A percentile compares a stretch with the other conserved stretches of the same genome.
phyloP scores from a whole-genome alignment of 768 basidiomycete genomes.

The Chalciporus pseudorubinellus region DNA sequence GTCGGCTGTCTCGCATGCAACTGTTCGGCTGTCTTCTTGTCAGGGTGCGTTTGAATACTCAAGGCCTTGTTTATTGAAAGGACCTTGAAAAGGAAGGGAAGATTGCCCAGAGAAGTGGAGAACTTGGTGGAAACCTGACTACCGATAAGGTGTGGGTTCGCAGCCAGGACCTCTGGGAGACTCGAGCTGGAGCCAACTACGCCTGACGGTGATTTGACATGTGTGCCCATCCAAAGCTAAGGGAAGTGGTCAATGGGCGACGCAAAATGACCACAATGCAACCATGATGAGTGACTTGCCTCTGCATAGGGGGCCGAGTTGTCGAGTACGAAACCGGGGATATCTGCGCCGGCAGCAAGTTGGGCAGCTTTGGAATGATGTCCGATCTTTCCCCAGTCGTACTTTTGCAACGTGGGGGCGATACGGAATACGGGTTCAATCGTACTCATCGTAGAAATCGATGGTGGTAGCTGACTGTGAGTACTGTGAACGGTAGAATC shows the following conservation, averaged over 20 bases:
- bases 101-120: constrained; percentile 56
- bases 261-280: background rate
- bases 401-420: constrained; percentile 79
- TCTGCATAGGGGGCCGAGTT: constrained; percentile 86
- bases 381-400: constrained; percentile 95
- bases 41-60: constrained; percentile 90
- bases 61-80: constrained; percentile 86
- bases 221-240: constrained; percentile 99
- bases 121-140: constrained; percentile 52
- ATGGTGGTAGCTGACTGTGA: background rate
- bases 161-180: constrained; percentile 60
- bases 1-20: constrained; percentile 69
- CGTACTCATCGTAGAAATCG: constrained; percentile 19
- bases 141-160: constrained; percentile 70
- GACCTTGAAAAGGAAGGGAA: constrained; percentile 92
- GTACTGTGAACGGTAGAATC: no score
- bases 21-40: constrained; percentile 74
- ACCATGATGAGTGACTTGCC: constrained; percentile 45
- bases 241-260: constrained; percentile 3
- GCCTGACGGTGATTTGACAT: constrained; percentile 68
- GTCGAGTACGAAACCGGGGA: constrained; percentile 67
- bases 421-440: constrained; percentile 67
- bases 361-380: constrained; percentile 82
- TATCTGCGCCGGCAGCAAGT: constrained; percentile 58
- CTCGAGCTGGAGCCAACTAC: constrained; percentile 45